Evolutionary conservation across 2,329 filamentous ascomycete species (phyloP), one percentile per base, ranked within the genome.

Genomic region (Torrubiella hemipterigena): DNA sequence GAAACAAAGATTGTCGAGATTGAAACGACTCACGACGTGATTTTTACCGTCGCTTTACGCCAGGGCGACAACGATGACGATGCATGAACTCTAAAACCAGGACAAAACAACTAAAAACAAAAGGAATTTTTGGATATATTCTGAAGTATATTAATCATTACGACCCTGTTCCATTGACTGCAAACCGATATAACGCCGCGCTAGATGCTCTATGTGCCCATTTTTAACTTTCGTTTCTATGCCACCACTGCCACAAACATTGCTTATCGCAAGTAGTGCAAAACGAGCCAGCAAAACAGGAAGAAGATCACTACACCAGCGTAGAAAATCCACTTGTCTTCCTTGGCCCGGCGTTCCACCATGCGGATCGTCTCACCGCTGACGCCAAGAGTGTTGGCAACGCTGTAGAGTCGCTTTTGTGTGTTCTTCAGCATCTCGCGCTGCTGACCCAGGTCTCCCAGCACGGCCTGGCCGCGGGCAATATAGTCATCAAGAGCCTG

Each of bases 261-360:
- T 38, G 40, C 49, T 14, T n/a, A 89, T 51, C 83, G 65, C 57
- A 98, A 55, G 51, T 74, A 96, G 57, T 87, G 81, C 50, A 98
- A 52, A 34, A 93, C 86, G 41, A 91, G 59, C 76, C 85, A 96
- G 56, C 89, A 94, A 52, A 98, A 98, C 22, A 72, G 50, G 47
- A 96, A 82, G 55, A 98, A 98, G 21, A 91, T 57, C 5, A 93
- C 57, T 3, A 89, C 85, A 0, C 91, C 86, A 0, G 65, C 81
- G 69, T 81, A 82, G 54, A 98, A 98, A 21, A 98, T 93, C 86
- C 87, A 96, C 59, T 95, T 96, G 54, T 98, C 91, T 63, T 96
- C 82, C 54, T 77, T 81, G 30, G 91, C 86, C 39, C 91, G 69
- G 44, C 91, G 63, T 59, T 96, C 89, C 25, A 98, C 81, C 85